phyloP scores from a whole-genome alignment of 73 alveolate species.

The Paraurostyla sp. region DNA sequence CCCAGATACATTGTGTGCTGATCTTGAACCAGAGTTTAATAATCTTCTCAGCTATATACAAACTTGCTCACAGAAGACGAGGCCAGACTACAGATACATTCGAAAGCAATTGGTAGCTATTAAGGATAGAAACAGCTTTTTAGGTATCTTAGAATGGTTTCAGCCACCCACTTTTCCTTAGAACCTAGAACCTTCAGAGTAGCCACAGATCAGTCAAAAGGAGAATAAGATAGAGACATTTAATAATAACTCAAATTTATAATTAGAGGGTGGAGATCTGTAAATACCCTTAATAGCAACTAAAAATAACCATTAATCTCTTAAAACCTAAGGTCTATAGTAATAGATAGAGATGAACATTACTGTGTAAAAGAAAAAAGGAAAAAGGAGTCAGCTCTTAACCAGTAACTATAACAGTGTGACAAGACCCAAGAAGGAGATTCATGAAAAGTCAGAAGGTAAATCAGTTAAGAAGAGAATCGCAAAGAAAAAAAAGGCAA shows the following conservation, averaged over 20 bases:
- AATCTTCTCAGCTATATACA: neutral
- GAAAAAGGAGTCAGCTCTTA: no score
- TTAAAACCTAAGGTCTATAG: no score
- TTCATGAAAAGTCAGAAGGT: neutral
- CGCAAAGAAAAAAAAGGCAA: neutral
- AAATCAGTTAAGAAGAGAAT: neutral
- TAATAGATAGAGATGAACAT: no score
- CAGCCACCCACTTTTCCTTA: neutral
- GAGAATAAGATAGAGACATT: neutral
- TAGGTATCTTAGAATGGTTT: slow-evolving; percentile 38
- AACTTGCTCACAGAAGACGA: neutral
- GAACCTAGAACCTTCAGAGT: neutral
- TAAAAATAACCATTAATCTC: no score
- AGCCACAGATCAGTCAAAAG: neutral
- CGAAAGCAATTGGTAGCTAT: slow-evolving; percentile 7
- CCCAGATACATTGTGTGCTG: slow-evolving; percentile 53
- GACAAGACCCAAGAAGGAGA: no score
- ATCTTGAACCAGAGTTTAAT: slow-evolving; percentile 52
- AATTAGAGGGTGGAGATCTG: no score
- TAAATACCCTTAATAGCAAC: no score
- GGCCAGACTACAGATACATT: slow-evolving; percentile 46
- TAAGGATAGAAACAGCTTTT: slow-evolving; percentile 26
- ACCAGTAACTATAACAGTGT: no score
- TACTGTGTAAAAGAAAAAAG: no score
- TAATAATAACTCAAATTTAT: neutral